Base-by-base conservation (phyloP, 306 rosid genomes). In the Trifolium repens region DNA sequence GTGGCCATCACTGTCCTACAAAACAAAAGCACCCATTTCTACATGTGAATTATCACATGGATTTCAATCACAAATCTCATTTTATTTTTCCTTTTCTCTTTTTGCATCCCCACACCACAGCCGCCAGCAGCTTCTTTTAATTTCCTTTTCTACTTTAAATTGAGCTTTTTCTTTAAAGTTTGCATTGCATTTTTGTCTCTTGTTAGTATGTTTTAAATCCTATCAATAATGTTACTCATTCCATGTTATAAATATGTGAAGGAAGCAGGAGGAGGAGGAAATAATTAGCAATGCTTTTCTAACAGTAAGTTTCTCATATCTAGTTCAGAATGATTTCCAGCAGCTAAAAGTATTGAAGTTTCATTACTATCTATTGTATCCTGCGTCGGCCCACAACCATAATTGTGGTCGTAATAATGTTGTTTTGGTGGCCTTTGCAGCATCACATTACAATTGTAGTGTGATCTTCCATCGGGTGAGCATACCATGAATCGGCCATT, bases 1-100 rank as follows among this genome's bases (percentile, higher is more conserved):
- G 54, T 34, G 35, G 12, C 57, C 49, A 49, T 55, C 62, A 14
- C 63, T 19, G 7, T 27, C 65, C 17, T 0, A 59, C 65, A 59
- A 59, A 32, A 30, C n/a, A 14, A 60, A 60, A 60, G 57, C 13
- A 44, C 12, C 40, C 66, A 50, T 66, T 50, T 57, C 57, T 44
- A 8, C 40, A 63, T 64, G 61, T 75, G 64, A 58, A 54, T 72
- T 43, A 43, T 43, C 64, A 16, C 58, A 30, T 42, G 65, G 50
- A 22, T 71, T 71, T 69, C 52, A 55, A 39, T 71, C 35, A 40
- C 35, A n/a, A 10, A 26, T 42, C 0, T 15, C 39, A 22, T 27
- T 67, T 44, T 66, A 62, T 62, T 14, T 32, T 61, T 32, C 9
- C 13, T 37, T 63, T 63, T 17, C 26, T 14, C 19, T 13, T 60